Evolutionary conservation across 352 stramenopile genomes (phyloP).

Genomic region (Globisporangium heterothallicum): DNA sequence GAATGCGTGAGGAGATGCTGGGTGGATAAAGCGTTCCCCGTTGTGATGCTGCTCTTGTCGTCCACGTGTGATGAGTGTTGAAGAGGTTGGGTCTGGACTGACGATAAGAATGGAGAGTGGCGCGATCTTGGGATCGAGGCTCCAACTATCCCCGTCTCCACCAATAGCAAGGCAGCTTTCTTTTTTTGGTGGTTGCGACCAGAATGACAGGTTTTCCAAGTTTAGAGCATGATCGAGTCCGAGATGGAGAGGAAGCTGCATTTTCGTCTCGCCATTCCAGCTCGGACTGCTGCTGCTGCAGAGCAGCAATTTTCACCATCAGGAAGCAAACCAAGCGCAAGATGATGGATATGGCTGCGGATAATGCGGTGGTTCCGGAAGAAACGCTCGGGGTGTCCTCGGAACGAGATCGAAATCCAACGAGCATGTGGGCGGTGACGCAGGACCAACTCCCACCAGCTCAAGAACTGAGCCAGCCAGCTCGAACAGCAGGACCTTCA

Average conservation of each 20-base stretch:
- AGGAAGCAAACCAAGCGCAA: background rate
- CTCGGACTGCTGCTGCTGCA: background rate
- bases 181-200: background rate
- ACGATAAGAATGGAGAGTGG: background rate
- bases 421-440: conserved; percentile 2
- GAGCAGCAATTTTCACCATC: background rate
- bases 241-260: background rate
- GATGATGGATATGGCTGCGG: conserved; percentile 15
- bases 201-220: background rate
- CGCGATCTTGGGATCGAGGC: too few species aligned
- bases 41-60: too few species aligned
- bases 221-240: background rate
- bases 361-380: conserved; percentile 16
- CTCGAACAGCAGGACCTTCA: conserved; percentile 1
- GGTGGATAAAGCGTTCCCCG: too few species aligned
- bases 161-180: too few species aligned
- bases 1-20: too few species aligned
- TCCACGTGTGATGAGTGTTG: too few species aligned
- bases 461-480: conserved; percentile 1
- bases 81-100: too few species aligned
- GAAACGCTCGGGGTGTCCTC: conserved; percentile 2
- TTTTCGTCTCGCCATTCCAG: background rate
- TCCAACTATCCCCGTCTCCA: too few species aligned
- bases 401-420: background rate
- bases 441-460: background rate